Conservation (phyloP, 345 rosid species). For the Gossypium arboreum region DNA sequence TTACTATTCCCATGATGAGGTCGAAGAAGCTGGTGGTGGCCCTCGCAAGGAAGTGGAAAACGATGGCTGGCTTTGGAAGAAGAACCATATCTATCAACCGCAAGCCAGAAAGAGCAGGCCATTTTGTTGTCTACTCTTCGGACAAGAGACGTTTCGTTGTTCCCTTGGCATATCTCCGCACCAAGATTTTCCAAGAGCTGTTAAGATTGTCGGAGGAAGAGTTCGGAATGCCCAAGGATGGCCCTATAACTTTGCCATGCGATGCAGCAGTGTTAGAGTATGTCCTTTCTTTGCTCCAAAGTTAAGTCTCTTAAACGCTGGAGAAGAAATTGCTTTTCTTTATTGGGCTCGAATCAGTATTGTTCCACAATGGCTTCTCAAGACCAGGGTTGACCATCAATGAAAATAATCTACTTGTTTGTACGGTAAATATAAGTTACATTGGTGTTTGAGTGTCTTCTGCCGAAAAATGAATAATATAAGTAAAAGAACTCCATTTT, state of each 20-base stretch:
- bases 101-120: conserved; percentile 21
- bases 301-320: conserved; percentile 2
- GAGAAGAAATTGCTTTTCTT: conserved; percentile 16
- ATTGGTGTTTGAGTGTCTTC: not conserved
- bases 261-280: conserved; percentile 25
- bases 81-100: not conserved
- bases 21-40: conserved; percentile 20
- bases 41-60: conserved; percentile 23
- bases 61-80: conserved; percentile 17
- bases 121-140: conserved; percentile 30
- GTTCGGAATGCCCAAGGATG: conserved; percentile 31
- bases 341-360: conserved; percentile 3
- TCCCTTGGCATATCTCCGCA: conserved; percentile 29
- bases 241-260: conserved; percentile 36
- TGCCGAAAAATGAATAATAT: too few species aligned
- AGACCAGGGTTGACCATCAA: not conserved
- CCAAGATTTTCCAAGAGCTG: conserved; percentile 28
- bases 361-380: not conserved
- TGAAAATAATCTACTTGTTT: not conserved
- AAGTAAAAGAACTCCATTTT: not conserved
- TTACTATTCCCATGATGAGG: conserved; percentile 9
- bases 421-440: not conserved
- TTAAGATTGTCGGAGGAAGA: conserved; percentile 34
- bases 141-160: conserved; percentile 33
- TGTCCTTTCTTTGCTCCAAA: conserved; percentile 16